Conservation (phyloP, 345 rosid genomes). For the Euphorbia pulcherrima region DNA sequence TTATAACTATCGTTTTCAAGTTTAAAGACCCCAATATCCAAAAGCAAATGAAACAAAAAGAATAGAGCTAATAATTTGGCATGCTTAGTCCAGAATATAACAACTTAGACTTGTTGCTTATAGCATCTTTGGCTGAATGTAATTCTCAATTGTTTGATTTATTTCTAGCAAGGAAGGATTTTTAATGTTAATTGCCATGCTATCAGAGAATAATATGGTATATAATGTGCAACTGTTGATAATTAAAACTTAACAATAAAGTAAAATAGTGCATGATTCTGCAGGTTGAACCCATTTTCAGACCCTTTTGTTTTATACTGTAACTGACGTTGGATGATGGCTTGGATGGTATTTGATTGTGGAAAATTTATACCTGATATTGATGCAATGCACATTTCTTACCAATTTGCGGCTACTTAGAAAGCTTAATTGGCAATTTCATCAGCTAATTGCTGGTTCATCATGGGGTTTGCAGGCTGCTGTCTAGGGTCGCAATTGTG, state of each 20-base stretch:
- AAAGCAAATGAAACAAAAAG: background rate
- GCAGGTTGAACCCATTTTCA: background rate
- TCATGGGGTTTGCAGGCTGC: constrained; percentile 26
- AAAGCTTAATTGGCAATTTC: background rate
- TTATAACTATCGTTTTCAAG: background rate
- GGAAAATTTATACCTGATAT: background rate
- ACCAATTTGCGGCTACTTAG: background rate
- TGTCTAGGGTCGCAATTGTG: constrained; percentile 11
- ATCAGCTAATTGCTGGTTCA: background rate
- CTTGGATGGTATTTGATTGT: background rate
- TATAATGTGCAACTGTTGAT: background rate
- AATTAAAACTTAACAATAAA: background rate
- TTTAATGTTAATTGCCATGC: background rate
- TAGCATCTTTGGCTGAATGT: background rate
- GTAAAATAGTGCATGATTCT: background rate
- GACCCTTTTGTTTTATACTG: background rate
- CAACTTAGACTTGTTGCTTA: background rate
- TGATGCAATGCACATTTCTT: background rate
- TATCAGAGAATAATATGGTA: background rate
- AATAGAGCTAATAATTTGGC: background rate
- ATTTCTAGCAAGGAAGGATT: background rate
- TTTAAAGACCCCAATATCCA: background rate
- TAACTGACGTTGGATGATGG: background rate
- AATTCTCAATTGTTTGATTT: constrained; percentile 1
- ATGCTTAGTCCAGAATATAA: background rate